Base-by-base conservation (phyloP, 768 basidiomycete species). In the Mycena venus region DNA sequence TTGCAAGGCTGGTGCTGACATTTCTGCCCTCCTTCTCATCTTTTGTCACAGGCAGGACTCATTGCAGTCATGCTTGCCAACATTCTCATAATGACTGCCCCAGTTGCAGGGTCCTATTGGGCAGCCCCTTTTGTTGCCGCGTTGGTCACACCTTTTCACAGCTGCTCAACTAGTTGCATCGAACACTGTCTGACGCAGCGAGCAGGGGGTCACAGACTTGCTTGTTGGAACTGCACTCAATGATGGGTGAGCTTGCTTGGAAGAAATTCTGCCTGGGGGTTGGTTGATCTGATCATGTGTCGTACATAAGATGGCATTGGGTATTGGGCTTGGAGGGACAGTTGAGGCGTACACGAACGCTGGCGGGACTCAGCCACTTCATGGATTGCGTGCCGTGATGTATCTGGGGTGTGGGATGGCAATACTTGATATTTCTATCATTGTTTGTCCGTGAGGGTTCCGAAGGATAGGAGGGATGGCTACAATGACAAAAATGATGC, bases 221-320 rank as follows among this genome's bases (percentile, higher is more conserved):
- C 65, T 66, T 49, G 65, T 66, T 17, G 65, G 65, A 23, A 66
- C 65, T 19, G 65, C 51, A n/a, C 9, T 66, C 32, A 66, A 66
- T 32, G 55, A 66, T 36, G 65, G 65, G 65, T 66, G 36, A 66
- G 65, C n/a, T n/a, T n/a, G n/a, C n/a, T n/a, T n/a, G n/a, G n/a
- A n/a, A n/a, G n/a, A n/a, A n/a, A n/a, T n/a, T n/a, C n/a, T n/a
- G n/a, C n/a, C n/a, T n/a, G n/a, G n/a, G n/a, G n/a, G n/a, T n/a
- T n/a, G n/a, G n/a, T n/a, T n/a, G n/a, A n/a, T n/a, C n/a, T n/a
- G n/a, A n/a, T n/a, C n/a, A n/a, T n/a, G n/a, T n/a, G n/a, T n/a
- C n/a, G n/a, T n/a, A n/a, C n/a, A 11, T 51, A 64, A 47, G 63
- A 49, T 49, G 29, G 65, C 65, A 23, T 38, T 66, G 7, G 65